Conservation (phyloP, 2,329 filamentous ascomycete species). For the Microcyclospora tardicrescens region DNA sequence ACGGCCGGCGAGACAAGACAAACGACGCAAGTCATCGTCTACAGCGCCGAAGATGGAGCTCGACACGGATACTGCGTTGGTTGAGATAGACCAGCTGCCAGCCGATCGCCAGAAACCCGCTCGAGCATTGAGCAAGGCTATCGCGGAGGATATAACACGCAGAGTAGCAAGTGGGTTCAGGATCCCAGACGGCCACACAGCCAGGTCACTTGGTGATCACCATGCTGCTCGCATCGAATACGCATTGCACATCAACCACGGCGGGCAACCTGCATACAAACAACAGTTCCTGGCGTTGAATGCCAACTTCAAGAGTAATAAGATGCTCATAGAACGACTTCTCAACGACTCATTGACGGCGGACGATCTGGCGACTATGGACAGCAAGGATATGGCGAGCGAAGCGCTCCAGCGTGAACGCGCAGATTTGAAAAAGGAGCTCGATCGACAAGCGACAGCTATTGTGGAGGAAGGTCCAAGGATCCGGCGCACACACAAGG, state of each 20-base stretch:
- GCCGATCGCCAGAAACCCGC: slow-evolving; percentile 57
- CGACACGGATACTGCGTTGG: slow-evolving; percentile 21
- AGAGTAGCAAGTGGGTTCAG: slow-evolving; percentile 51
- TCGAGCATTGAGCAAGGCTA: slow-evolving; percentile 55
- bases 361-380: slow-evolving; percentile 74
- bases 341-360: slow-evolving; percentile 61
- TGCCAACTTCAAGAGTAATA: slow-evolving; percentile 83
- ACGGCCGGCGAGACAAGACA: slow-evolving; percentile 16
- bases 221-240: slow-evolving; percentile 73
- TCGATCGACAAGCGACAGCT: slow-evolving; percentile 74
- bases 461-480: slow-evolving; percentile 60
- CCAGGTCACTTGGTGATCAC: slow-evolving; percentile 52
- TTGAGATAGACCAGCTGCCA: slow-evolving; percentile 39
- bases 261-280: slow-evolving; percentile 42
- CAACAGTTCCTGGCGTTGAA: slow-evolving; percentile 60
- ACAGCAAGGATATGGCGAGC: slow-evolving; percentile 77
- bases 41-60: slow-evolving; percentile 1
- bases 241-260: slow-evolving; percentile 43
- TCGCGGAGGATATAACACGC: slow-evolving; percentile 54
- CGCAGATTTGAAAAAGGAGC: slow-evolving; percentile 62
- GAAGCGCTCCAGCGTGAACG: slow-evolving; percentile 72
- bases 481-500: slow-evolving; percentile 84
- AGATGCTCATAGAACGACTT: slow-evolving; percentile 61
- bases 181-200: slow-evolving; percentile 50
- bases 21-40: slow-evolving; percentile 24